phyloP scores from a whole-genome alignment of 1,139 yeast species.

The Blastobotrys ciferrii region DNA sequence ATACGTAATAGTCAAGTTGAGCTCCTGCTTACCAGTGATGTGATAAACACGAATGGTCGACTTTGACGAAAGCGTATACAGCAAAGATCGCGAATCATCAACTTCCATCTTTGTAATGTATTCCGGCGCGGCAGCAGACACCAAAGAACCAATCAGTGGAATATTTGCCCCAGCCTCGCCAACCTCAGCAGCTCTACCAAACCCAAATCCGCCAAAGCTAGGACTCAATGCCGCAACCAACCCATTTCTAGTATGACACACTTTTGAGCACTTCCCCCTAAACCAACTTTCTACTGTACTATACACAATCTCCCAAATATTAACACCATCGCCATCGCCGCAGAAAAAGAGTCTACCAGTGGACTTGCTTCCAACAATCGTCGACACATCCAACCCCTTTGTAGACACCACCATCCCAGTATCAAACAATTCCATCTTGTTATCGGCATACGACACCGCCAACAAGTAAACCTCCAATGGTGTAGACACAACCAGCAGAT shows the following conservation, averaged over 20 bases:
- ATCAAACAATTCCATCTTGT: constrained; percentile 69
- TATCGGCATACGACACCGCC: constrained; percentile 61
- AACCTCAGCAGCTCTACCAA: constrained; percentile 17
- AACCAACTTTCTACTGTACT: constrained; percentile 88
- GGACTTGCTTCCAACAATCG: constrained; percentile 55
- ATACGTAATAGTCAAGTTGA: constrained; percentile 40
- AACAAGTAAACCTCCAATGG: constrained; percentile 73
- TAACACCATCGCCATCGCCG: constrained; percentile 71
- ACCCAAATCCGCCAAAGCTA: constrained; percentile 19
- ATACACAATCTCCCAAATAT: constrained; percentile 86
- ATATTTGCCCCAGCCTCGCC: constrained; percentile 14
- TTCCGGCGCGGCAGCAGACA: constrained; percentile 45
- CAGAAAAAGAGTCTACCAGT: constrained; percentile 82
- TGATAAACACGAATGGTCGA: constrained; percentile 82
- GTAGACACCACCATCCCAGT: constrained; percentile 80
- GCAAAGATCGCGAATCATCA: constrained; percentile 71
- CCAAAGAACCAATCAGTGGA: constrained; percentile 26
- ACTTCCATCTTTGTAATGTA: constrained; percentile 60
- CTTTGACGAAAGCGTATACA: constrained; percentile 80
- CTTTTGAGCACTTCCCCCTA: constrained; percentile 76
- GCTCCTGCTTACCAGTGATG: constrained; percentile 41
- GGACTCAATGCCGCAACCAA: constrained; percentile 28
- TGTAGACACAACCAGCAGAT: constrained; percentile 75
- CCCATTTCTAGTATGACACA: constrained; percentile 48
- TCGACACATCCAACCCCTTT: constrained; percentile 72